phyloP scores from a whole-genome alignment of 176 grass and related monocot species.

The Bothriochloa decipiens region DNA sequence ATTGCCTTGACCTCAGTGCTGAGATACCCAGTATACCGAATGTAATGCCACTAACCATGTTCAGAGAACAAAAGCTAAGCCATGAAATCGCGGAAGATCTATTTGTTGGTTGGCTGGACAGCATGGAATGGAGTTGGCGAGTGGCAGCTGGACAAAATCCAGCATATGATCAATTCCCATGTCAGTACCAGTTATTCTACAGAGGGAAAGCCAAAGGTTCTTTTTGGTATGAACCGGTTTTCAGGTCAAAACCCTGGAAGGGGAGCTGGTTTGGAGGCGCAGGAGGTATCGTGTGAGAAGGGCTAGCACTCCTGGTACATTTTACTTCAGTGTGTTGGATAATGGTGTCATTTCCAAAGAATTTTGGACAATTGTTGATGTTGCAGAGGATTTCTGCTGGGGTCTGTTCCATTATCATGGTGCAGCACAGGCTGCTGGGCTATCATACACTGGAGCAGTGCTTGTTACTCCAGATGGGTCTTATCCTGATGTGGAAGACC shows the following conservation, averaged over 20 bases:
- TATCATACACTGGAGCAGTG: constrained; percentile 85
- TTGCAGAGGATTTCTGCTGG: constrained; percentile 84
- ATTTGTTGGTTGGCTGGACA: constrained; percentile 86
- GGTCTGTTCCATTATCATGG: constrained; percentile 92
- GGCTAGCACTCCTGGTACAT: constrained; percentile 78
- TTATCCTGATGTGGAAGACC: constrained; percentile 53
- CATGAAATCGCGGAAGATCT: constrained; percentile 91
- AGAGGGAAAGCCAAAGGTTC: constrained; percentile 89
- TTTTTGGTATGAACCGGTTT: constrained; percentile 97
- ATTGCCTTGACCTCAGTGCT: constrained; percentile 88
- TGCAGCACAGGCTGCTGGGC: constrained; percentile 74
- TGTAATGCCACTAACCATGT: constrained; percentile 62
- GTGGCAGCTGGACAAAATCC: constrained; percentile 92
- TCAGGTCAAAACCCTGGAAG: constrained; percentile 86
- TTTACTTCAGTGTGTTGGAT: constrained; percentile 93
- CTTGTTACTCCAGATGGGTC: constrained; percentile 84
- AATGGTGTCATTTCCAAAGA: constrained; percentile 95
- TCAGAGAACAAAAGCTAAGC: constrained; percentile 69
- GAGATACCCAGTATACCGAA: constrained; percentile 72
- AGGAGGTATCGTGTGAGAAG: constrained; percentile 76
- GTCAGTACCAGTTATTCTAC: constrained; percentile 92
- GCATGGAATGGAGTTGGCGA: constrained; percentile 87
- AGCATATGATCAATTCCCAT: constrained; percentile 94
- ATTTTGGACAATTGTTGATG: constrained; percentile 90
- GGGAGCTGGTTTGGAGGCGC: constrained; percentile 76